Evolutionary conservation across 176 grass and related monocot species (phyloP).

Genomic region (Triticum dicoccoides): DNA sequence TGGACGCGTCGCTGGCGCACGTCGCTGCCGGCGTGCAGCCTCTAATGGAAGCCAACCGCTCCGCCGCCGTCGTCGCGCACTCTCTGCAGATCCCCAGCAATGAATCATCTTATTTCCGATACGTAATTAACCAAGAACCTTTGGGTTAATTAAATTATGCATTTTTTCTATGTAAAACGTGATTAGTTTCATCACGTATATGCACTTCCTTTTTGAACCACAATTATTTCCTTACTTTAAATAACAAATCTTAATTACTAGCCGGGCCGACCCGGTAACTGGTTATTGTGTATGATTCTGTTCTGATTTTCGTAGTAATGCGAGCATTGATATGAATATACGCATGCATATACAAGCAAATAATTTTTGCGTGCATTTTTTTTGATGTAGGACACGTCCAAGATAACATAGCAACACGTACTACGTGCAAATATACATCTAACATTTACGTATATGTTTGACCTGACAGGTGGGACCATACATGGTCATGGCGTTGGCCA

Average conservation of each 20-base stretch:
- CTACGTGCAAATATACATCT: background rate
- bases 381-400: background rate
- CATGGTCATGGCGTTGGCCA: conserved; percentile 25
- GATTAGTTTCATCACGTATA: background rate
- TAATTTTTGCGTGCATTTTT: background rate
- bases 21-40: conserved; percentile 8
- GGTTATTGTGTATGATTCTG: background rate
- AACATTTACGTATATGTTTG: background rate
- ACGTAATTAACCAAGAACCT: background rate
- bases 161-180: background rate
- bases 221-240: background rate
- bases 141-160: background rate
- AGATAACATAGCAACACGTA: background rate
- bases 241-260: background rate
- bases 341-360: background rate
- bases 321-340: background rate
- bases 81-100: background rate
- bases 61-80: background rate
- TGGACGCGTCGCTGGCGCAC: background rate
- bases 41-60: conserved; percentile 15
- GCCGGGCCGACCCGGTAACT: background rate
- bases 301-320: background rate
- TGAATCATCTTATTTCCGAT: background rate
- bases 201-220: background rate
- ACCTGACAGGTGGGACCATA: conserved; percentile 20